A percentile compares a stretch with the other conserved stretches of the same genome.
Evolutionary conservation across 192 early-diverging fungal species (phyloP).

Genomic region (Coemansia sp.): DNA sequence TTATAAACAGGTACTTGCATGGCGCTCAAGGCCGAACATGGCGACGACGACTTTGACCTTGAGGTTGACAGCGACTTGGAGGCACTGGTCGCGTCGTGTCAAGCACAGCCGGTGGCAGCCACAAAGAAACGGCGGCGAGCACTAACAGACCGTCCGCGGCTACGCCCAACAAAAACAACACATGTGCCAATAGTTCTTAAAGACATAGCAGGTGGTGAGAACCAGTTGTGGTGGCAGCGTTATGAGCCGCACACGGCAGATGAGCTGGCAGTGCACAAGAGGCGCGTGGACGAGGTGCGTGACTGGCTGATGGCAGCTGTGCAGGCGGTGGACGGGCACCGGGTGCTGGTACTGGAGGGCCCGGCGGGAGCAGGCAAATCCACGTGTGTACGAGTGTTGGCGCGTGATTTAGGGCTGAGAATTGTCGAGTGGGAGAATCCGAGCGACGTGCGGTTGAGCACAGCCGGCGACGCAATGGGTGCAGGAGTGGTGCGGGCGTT

Average conservation of each 20-base stretch:
- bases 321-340: slow-evolving; percentile 7
- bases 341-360: slow-evolving; percentile 61
- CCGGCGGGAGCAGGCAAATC: slow-evolving; percentile 70
- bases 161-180: slow-evolving; percentile 7
- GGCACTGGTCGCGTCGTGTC: slow-evolving; percentile 18
- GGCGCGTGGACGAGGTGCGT: slow-evolving; percentile 57
- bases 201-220: slow-evolving; percentile 2
- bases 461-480: slow-evolving; percentile 17
- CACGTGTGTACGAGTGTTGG: slow-evolving; percentile 58
- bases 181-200: background rate
- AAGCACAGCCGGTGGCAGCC: background rate
- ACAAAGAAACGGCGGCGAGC: slow-evolving; percentile 25
- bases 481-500: slow-evolving; percentile 55
- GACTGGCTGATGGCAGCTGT: slow-evolving; percentile 50
- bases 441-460: slow-evolving; percentile 4
- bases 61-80: slow-evolving; percentile 50
- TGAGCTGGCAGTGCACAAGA: slow-evolving; percentile 57
- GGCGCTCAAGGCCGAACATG: background rate
- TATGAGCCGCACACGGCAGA: slow-evolving; percentile 29
- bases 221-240: slow-evolving; percentile 47
- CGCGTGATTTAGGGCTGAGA: slow-evolving; percentile 54
- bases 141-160: slow-evolving; percentile 32
- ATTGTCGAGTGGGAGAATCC: slow-evolving; percentile 69
- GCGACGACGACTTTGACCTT: slow-evolving; percentile 21
- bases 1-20: background rate